These are phyloP conservation scores for Camellia lanceoleosa DNA, from an alignment of 148 eudicot species.

Conservation along the genomic window DNA sequence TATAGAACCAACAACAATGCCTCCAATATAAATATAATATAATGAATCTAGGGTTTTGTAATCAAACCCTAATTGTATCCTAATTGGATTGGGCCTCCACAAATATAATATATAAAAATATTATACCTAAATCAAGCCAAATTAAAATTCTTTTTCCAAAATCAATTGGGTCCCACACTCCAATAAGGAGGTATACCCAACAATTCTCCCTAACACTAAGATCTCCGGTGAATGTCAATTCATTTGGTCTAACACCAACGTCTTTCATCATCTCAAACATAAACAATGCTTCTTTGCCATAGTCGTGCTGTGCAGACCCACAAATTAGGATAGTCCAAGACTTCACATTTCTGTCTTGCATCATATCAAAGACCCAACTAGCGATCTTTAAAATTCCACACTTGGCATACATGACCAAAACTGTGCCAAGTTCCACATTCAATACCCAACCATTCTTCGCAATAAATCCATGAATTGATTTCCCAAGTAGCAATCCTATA, in stretches of 20 bases:
- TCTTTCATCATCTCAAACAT: constrained; percentile 36
- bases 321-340: constrained; percentile 47
- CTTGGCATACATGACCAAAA: constrained; percentile 44
- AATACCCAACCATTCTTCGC: constrained; percentile 34
- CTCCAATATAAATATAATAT: no score
- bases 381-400: constrained; percentile 39
- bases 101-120: no score
- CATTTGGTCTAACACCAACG: constrained; percentile 32
- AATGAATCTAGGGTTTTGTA: no score
- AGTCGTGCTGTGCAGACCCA: constrained; percentile 40
- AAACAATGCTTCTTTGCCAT: constrained; percentile 28
- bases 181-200: no score
- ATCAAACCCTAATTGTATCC: no score
- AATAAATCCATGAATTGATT: constrained; percentile 31
- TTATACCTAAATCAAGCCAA: no score
- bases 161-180: no score
- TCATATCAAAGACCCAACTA: constrained; percentile 26
- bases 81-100: no score
- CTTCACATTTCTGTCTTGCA: constrained; percentile 33
- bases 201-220: no score
- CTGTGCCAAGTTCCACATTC: constrained; percentile 40
- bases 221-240: constrained; percentile 43
- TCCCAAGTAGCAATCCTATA: constrained; percentile 34
- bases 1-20: no score
- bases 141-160: no score